Base-by-base conservation (phyloP, 2,329 filamentous ascomycete species). In the Metarhizium album region DNA sequence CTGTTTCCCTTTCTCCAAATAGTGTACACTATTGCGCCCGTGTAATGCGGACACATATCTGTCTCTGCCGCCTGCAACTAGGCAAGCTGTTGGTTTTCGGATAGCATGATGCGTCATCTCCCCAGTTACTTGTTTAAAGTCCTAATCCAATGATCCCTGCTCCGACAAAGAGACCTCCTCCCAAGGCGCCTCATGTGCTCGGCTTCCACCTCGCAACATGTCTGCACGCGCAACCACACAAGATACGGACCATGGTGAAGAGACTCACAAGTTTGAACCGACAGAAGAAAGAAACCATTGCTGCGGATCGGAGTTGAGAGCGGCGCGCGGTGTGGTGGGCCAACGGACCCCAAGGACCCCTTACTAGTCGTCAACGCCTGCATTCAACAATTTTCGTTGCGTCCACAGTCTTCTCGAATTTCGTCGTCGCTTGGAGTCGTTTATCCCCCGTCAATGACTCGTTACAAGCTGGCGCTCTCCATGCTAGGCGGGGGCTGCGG, bases 11-110 rank as follows among this genome's bases (percentile, higher is more conserved):
- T 51, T 53, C n/a, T n/a, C 46, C 51, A 52, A 45, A 55, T 65
- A 63, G 62, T 59, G 59, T 64, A 64, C 62, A 65, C 58, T 51
- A 53, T 35, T 66, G 66, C 64, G 62, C 64, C 64, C 57, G 54
- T 59, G 59, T 58, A 57, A 65, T 66, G 63, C 62, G 60, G 56
- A 55, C 50, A 49, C 55, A 60, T 58, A 14, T 48, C 24, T 22
- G 18, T 42, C 33, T 52, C 50, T 35, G 35, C 45, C 35, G 23
- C 24, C 45, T 55, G 57, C 55, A 40, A 37, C 29, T 46, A 27
- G 22, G 38, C 50, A 43, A 37, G 27, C 42, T 40, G 18, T 22
- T 47, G 31, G 29, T 40, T 22, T n/a, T 43, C 42, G n/a, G 24
- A 13, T 23, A 13, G 18, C 16, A 20, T 24, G 22, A 37, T 35